Base-by-base conservation (phyloP, 441 rosid genomes). In the Pelargonium exstipulatum region DNA sequence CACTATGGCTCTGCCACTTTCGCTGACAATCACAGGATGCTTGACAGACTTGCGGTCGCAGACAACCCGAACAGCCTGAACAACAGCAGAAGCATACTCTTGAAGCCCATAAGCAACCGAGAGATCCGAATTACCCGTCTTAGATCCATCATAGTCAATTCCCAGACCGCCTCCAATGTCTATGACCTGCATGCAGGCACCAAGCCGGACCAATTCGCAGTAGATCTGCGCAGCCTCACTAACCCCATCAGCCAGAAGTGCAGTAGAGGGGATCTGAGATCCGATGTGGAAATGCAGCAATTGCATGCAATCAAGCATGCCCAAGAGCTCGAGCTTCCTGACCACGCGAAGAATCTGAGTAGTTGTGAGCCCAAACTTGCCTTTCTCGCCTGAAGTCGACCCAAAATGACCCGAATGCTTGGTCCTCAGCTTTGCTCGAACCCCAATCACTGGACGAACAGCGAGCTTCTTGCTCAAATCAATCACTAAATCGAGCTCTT, bases 81-180 rank as follows among this genome's bases (percentile, higher is more conserved):
- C 99, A 69, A 91, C 99, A 66, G 97, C 92, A 1, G 79, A 69
- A 37, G 95, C 90, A 78, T 91, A 94, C 80, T 94, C 99, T 35
- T 88, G 83, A 4, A 94, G 91, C 29, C 82, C 81, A 16, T 94
- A 94, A 13, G 90, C 85, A 20, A 94, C 96, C 5, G 96, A 94
- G 16, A 91, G 76, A 79, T 91, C 97, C 0, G 96, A 91, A 26
- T 86, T 82, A 0, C 87, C 87, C 0, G 96, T 87, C 76, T 88
- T 91, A 29, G 99, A 91, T 14, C 99, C 99, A 58, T 94, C 97
- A 35, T 94, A 94, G 68, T 94, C 96, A 1, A 94, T 91, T 49
- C 96, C 99, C 9, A 94, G 78, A 5, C 97, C 99, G 9, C 99
- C 97, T 64, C 96, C 97, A 35, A 91, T 87, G 48, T 94, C 99